phyloP scores from a whole-genome alignment of 2,329 filamentous ascomycete species.

The Pseudodiploospora longispora region DNA sequence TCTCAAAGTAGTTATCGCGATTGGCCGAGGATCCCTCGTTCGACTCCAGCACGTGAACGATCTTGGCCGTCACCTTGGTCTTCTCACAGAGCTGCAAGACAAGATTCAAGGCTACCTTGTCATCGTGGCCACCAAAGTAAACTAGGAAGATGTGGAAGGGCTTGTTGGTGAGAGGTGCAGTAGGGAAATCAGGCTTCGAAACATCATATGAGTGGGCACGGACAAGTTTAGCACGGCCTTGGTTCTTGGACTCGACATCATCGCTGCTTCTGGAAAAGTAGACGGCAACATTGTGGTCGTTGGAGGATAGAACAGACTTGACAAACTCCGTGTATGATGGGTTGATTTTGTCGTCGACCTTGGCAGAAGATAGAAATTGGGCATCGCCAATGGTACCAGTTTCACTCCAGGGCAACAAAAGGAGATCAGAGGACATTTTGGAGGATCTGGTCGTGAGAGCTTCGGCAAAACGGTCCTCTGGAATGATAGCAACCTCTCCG shows the following conservation, averaged over 20 bases:
- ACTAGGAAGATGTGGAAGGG: conserved; percentile 81
- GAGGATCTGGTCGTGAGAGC: conserved; percentile 63
- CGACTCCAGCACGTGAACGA: conserved; percentile 38
- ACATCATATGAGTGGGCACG: conserved; percentile 53
- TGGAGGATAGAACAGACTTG: conserved; percentile 54
- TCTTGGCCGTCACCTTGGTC: conserved; percentile 66
- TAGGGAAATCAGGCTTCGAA: conserved; percentile 43
- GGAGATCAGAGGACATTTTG: conserved; percentile 62
- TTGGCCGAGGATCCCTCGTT: conserved; percentile 1
- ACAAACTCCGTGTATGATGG: conserved; percentile 65
- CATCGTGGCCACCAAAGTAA: conserved; percentile 79
- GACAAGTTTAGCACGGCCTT: conserved; percentile 31
- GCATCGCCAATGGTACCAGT: conserved; percentile 65
- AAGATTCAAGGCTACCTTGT: conserved; percentile 69
- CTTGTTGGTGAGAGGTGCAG: conserved; percentile 54
- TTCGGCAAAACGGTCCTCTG: conserved; percentile 69
- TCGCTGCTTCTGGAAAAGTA: conserved; percentile 59
- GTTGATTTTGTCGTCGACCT: conserved; percentile 29
- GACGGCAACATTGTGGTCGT: conserved; percentile 67
- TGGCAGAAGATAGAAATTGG: conserved; percentile 17
- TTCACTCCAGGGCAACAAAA: conserved; percentile 87
- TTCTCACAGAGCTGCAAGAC: conserved; percentile 80
- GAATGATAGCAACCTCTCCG: conserved; percentile 72
- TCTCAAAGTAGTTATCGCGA: conserved; percentile 8
- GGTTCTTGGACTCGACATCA: conserved; percentile 25